Conservation (phyloP, 1,139 yeast genomes). For the Candida pseudoviswanathii region DNA sequence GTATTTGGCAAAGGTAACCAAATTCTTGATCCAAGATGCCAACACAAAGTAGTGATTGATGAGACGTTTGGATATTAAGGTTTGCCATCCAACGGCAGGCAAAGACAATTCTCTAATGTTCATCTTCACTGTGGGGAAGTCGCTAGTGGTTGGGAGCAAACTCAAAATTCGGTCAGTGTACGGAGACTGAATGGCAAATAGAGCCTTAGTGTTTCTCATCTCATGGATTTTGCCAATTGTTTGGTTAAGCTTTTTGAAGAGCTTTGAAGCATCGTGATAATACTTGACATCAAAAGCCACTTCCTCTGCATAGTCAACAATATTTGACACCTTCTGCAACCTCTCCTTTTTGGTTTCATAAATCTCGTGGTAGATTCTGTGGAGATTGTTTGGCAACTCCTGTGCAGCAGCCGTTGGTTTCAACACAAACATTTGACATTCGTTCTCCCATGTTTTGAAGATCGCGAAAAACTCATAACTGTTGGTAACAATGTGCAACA, state of each 20-base stretch:
- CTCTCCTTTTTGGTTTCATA: conserved; percentile 49
- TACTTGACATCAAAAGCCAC: conserved; percentile 55
- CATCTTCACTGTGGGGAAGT: conserved; percentile 69
- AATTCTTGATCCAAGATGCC: conserved; percentile 72
- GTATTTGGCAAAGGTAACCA: conserved; percentile 67
- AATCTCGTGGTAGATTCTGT: conserved; percentile 56
- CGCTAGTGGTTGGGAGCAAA: conserved; percentile 46
- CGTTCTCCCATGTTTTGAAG: conserved; percentile 65
- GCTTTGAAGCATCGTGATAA: conserved; percentile 49
- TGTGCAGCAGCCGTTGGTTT: conserved; percentile 75
- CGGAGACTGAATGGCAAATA: conserved; percentile 78
- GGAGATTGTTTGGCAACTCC: conserved; percentile 58
- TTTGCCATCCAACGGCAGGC: conserved; percentile 90
- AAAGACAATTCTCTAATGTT: conserved; percentile 55
- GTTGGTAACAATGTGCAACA: conserved; percentile 73
- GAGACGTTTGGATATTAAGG: conserved; percentile 64
- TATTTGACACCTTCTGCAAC: conserved; percentile 41
- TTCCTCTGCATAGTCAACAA: conserved; percentile 54
- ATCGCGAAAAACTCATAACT: conserved; percentile 76
- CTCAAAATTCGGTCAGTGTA: conserved; percentile 47
- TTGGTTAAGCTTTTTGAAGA: conserved; percentile 57
- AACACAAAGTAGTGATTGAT: conserved; percentile 73
- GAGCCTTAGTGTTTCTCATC: conserved; percentile 65
- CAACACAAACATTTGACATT: conserved; percentile 57
- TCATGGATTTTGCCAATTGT: conserved; percentile 61